phyloP scores from a whole-genome alignment of 495 filamentous ascomycete genomes.

The Penicillium steckii region DNA sequence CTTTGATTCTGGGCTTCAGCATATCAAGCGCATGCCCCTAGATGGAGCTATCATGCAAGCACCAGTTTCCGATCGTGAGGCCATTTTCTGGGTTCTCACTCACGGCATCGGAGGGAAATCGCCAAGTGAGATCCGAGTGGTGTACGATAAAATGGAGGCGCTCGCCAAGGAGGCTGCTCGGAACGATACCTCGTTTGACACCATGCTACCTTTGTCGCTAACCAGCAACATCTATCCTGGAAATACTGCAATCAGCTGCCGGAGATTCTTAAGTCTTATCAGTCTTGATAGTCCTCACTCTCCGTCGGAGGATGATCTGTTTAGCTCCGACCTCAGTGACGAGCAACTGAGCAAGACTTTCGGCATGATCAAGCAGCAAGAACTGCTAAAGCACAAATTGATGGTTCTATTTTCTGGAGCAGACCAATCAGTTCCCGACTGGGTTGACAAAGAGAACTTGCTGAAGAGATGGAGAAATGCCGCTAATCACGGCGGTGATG shows the following conservation, averaged over 20 bases:
- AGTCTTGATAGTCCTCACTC: conserved; percentile 47
- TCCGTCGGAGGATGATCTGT: conserved; percentile 79
- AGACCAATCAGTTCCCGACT: conserved; percentile 67
- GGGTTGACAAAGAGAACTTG: conserved; percentile 61
- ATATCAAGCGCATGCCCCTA: conserved; percentile 40
- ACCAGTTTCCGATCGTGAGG: conserved; percentile 71
- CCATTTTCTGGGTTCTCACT: conserved; percentile 38
- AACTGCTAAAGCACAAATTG: conserved; percentile 48
- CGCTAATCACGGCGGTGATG: conserved; percentile 26
- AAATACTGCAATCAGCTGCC: conserved; percentile 50
- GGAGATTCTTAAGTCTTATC: conserved; percentile 63
- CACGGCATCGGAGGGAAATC: conserved; percentile 22
- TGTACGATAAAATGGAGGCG: conserved; percentile 24
- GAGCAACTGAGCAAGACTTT: conserved; percentile 58
- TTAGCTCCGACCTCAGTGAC: conserved; percentile 73
- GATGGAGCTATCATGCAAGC: conserved; percentile 79
- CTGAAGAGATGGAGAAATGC: conserved; percentile 66
- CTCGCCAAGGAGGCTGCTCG: conserved; percentile 28
- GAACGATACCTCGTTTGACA: conserved; percentile 21
- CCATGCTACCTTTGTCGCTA: conserved; percentile 33
- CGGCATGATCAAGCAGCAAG: conserved; percentile 54
- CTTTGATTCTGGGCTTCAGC: conserved; percentile 34
- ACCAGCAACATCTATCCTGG: conserved; percentile 33
- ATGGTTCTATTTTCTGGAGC: conserved; percentile 61
- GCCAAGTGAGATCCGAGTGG: conserved; percentile 17